phyloP scores from a whole-genome alignment of 2,329 filamentous ascomycete species.

The Trichophyton verrucosum region DNA sequence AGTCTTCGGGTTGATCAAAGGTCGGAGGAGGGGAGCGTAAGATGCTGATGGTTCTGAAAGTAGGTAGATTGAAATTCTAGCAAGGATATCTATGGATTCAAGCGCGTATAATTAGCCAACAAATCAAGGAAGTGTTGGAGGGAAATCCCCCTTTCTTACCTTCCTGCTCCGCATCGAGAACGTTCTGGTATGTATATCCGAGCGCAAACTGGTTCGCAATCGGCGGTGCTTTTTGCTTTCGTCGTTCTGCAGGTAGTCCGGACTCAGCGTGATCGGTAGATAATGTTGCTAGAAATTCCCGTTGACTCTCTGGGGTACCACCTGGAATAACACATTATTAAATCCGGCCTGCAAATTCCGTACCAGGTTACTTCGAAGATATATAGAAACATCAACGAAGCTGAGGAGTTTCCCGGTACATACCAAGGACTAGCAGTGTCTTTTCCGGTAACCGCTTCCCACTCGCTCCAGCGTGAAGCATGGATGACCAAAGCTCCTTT shows the following conservation, averaged over 20 bases:
- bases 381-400: not conserved
- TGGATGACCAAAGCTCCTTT: conserved; percentile 86
- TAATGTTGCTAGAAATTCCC: conserved; percentile 62
- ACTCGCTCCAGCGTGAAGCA: conserved; percentile 82
- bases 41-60: conserved; percentile 73
- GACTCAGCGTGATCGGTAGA: conserved; percentile 32
- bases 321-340: conserved; percentile 38
- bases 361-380: not conserved
- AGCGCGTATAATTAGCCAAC: not conserved
- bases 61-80: conserved; percentile 77
- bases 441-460: conserved; percentile 85
- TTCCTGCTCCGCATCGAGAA: conserved; percentile 86
- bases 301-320: conserved; percentile 69
- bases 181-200: conserved; percentile 91
- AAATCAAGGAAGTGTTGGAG: not conserved
- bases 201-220: conserved; percentile 86
- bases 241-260: conserved; percentile 35
- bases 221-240: conserved; percentile 51
- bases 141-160: conserved; percentile 38
- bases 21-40: conserved; percentile 70
- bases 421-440: conserved; percentile 76
- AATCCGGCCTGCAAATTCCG: not conserved
- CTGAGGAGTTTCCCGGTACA: conserved; percentile 16
- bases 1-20: conserved; percentile 69
- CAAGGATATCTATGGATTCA: conserved; percentile 57